phyloP scores from a whole-genome alignment of 2,329 filamentous ascomycete species.

The Fusarium odoratissimum region DNA sequence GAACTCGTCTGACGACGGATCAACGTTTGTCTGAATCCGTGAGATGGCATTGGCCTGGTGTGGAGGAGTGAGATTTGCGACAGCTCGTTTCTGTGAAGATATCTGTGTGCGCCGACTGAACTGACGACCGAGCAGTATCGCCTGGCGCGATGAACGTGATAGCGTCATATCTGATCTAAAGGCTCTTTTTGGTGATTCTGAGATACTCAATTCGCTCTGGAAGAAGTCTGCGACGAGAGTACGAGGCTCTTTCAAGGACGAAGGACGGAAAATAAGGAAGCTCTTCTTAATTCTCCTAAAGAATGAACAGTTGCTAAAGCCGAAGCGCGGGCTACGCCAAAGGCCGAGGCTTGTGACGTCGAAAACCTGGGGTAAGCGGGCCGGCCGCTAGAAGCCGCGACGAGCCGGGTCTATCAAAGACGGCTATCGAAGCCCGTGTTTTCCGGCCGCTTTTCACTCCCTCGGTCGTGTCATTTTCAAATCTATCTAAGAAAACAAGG shows the following conservation, averaged over 20 bases:
- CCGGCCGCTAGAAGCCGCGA: constrained; percentile 41
- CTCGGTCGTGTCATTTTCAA: constrained; percentile 28
- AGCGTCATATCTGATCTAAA: constrained; percentile 56
- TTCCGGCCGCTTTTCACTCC: constrained; percentile 29
- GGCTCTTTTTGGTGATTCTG: constrained; percentile 2
- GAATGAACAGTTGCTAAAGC: constrained; percentile 11
- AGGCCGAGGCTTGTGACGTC: constrained; percentile 46
- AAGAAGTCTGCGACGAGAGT: not conserved
- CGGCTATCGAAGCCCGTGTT: constrained; percentile 37
- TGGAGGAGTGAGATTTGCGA: constrained; percentile 82
- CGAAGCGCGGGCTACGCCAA: constrained; percentile 27
- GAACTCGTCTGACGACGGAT: constrained; percentile 81
- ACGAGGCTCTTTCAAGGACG: constrained; percentile 22
- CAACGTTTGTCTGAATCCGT: constrained; percentile 79
- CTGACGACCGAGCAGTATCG: constrained; percentile 54
- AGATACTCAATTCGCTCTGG: not conserved
- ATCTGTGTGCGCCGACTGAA: constrained; percentile 50
- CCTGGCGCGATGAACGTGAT: constrained; percentile 59
- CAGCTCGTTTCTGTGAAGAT: constrained; percentile 51
- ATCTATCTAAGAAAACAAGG: not conserved
- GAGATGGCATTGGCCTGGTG: constrained; percentile 88
- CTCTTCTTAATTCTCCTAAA: constrained; percentile 22
- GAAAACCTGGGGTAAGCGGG: constrained; percentile 46
- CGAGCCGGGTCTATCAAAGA: constrained; percentile 26
- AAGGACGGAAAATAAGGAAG: not conserved